Percentiles rank a stretch among this genome's conserved stretches.
These are phyloP conservation scores for Colletotrichum sp. DNA, from an alignment of 2,329 filamentous ascomycete genomes.

Conservation along the genomic window DNA sequence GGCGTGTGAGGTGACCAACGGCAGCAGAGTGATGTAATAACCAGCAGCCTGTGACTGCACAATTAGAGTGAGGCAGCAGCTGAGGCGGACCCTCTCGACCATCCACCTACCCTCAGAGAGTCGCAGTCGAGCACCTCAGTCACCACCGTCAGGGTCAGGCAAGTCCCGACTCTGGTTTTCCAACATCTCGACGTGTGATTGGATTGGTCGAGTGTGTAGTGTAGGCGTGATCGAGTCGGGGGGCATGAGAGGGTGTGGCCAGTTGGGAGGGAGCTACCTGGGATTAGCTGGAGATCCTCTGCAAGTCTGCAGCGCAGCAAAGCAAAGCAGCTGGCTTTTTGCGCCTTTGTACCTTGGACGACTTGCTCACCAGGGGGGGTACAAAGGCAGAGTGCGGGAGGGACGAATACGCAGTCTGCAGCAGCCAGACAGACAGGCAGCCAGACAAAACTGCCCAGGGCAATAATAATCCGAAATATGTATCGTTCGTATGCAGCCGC, in stretches of 20 bases:
- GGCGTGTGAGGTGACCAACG: neutral
- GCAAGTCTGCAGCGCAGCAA: neutral
- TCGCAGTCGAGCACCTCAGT: neutral
- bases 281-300: constrained; percentile 16
- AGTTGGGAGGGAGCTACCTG: constrained; percentile 1
- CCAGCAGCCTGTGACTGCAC: neutral
- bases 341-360: neutral
- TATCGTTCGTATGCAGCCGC: neutral
- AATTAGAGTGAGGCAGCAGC: neutral
- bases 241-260: neutral
- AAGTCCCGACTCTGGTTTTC: neutral
- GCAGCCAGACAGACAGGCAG: neutral
- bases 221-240: neutral
- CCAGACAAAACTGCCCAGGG: neutral
- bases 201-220: neutral
- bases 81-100: neutral
- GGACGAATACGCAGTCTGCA: neutral
- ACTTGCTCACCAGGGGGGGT: neutral
- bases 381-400: neutral
- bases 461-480: neutral
- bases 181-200: neutral
- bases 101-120: neutral
- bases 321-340: neutral
- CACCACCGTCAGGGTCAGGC: neutral
- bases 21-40: constrained; percentile 13